These are phyloP conservation scores for Cyclostephanos invisitatus DNA, from an alignment of 108 stramenopile genomes.

Conservation along the genomic window DNA sequence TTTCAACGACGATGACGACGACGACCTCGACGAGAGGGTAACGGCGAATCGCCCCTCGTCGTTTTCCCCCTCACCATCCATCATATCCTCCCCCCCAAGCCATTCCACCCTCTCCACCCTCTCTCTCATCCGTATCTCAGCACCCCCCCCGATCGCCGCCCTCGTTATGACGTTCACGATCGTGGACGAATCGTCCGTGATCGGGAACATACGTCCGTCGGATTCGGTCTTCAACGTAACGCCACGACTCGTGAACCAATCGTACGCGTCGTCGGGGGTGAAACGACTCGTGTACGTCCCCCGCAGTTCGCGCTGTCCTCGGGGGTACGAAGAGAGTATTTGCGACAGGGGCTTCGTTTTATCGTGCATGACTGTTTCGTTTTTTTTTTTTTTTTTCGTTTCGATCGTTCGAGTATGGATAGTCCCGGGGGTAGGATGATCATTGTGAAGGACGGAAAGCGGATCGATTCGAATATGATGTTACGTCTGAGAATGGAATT, in stretches of 20 bases:
- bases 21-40: slow-evolving; percentile 26
- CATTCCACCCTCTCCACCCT: slow-evolving; percentile 49
- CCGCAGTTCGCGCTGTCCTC: slow-evolving; percentile 82
- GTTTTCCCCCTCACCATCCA: slow-evolving; percentile 17
- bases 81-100: slow-evolving; percentile 43
- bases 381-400: not conserved
- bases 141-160: slow-evolving; percentile 68
- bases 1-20: slow-evolving; percentile 1
- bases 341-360: slow-evolving; percentile 69
- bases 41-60: slow-evolving; percentile 24
- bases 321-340: slow-evolving; percentile 84
- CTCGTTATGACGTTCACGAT: slow-evolving; percentile 76
- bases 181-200: slow-evolving; percentile 87
- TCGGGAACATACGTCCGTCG: slow-evolving; percentile 96
- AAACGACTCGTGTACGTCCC: slow-evolving; percentile 80
- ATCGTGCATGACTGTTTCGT: slow-evolving; percentile 76
- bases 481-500: too few relatives aligned
- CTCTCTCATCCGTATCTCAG: slow-evolving; percentile 52
- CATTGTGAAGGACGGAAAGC: too few relatives aligned
- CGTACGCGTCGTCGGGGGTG: slow-evolving; percentile 73
- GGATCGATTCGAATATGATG: not conserved
- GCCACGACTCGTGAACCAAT: slow-evolving; percentile 88
- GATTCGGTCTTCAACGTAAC: slow-evolving; percentile 90
- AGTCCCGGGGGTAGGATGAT: too few relatives aligned
- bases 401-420: too few relatives aligned